Evolutionary conservation across 2,329 filamentous ascomycete species (phyloP).

Genomic region (Aplosporella prunicola): DNA sequence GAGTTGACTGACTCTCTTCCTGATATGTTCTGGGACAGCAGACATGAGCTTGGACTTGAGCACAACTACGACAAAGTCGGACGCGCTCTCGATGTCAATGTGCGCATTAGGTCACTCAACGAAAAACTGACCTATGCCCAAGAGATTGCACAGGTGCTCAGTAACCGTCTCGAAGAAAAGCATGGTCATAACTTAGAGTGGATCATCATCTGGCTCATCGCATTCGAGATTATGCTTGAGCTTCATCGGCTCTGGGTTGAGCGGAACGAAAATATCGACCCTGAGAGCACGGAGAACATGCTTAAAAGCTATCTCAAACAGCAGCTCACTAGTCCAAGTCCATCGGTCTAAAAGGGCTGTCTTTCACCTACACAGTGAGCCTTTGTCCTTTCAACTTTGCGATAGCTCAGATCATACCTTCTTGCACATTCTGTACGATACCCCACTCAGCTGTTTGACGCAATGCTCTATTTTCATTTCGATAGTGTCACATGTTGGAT

Average conservation of each 20-base stretch:
- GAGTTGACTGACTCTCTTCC: conserved; percentile 92
- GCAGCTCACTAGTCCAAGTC: too few relatives aligned
- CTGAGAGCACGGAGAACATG: conserved; percentile 32
- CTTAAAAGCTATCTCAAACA: conserved; percentile 26
- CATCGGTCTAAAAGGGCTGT: too few relatives aligned
- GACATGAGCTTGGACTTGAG: conserved; percentile 80
- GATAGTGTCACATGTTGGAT: too few relatives aligned
- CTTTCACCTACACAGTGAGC: too few relatives aligned
- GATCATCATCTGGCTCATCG: conserved; percentile 92
- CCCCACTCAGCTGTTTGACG: too few relatives aligned
- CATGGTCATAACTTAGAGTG: conserved; percentile 82
- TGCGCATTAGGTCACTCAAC: conserved; percentile 83
- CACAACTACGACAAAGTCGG: conserved; percentile 94
- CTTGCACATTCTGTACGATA: too few relatives aligned
- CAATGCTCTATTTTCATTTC: too few relatives aligned
- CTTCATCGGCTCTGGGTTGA: conserved; percentile 64
- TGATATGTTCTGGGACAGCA: conserved; percentile 93
- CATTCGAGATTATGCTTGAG: conserved; percentile 85
- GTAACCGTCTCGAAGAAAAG: conserved; percentile 82
- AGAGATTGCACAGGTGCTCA: conserved; percentile 81
- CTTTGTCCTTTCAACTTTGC: too few relatives aligned
- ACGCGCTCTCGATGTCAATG: conserved; percentile 78
- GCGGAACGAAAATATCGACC: conserved; percentile 34
- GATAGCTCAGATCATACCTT: too few relatives aligned
- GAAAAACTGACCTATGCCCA: conserved; percentile 97